Conservation (phyloP, 805 yeast species). For the Metschnikowia henanensis region DNA sequence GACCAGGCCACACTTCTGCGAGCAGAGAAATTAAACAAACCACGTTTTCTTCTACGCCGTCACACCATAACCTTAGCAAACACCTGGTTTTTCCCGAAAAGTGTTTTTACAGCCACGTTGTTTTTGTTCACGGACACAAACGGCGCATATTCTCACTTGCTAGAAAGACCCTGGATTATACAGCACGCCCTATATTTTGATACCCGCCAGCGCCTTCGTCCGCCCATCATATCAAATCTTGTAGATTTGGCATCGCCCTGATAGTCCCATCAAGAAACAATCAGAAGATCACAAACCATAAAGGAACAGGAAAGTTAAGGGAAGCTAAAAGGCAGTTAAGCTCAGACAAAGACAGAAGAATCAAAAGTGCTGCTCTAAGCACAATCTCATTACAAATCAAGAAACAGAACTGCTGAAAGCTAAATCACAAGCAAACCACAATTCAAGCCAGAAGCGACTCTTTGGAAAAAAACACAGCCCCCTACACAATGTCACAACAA, state of each 20-base stretch:
- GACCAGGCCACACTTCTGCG: conserved; percentile 5
- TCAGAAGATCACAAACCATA: no score
- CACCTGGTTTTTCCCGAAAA: neutral
- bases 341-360: no score
- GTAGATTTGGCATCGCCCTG: no score
- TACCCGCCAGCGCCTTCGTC: no score
- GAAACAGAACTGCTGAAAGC: neutral
- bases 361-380: no score
- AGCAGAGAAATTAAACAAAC: neutral
- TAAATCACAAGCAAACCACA: neutral
- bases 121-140: no score
- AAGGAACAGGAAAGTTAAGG: no score
- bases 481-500: conserved; percentile 5
- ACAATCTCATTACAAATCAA: no score
- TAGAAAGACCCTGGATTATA: neutral
- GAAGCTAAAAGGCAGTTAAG: no score
- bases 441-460: neutral
- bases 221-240: no score
- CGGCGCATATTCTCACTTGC: neutral
- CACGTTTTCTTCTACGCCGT: neutral
- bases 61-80: neutral
- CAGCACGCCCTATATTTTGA: neutral
- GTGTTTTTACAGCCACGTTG: neutral
- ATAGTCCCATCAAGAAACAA: no score
- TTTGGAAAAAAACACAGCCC: neutral